Conservation (phyloP, 768 basidiomycete species). For the Scleroderma citrinum region DNA sequence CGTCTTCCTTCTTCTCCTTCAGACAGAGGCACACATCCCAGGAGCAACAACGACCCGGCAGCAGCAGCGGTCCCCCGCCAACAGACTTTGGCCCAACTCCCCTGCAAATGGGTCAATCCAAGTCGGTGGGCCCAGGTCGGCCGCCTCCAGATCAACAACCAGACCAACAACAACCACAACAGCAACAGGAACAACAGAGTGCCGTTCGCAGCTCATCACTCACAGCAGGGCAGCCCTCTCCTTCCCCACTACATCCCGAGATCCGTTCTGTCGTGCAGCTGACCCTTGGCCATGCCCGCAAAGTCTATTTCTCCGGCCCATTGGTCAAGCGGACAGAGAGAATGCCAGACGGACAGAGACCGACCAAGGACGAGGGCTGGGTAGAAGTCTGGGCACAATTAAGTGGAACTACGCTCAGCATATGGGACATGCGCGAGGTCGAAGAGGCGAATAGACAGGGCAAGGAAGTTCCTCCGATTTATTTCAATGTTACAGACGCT, state of each 20-base stretch:
- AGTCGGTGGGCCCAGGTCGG: conserved; percentile 24
- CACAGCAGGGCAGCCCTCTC: conserved; percentile 8
- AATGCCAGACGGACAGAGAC: conserved; percentile 67
- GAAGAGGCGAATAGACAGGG: conserved; percentile 78
- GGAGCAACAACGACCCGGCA: conserved; percentile 17
- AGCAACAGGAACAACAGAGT: conserved; percentile 16
- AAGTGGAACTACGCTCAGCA: conserved; percentile 80
- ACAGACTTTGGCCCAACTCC: conserved; percentile 19
- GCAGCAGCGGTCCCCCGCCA: conserved; percentile 4
- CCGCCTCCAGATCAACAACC: conserved; percentile 16
- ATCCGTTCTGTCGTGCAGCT: conserved; percentile 75
- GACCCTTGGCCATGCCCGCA: conserved; percentile 72
- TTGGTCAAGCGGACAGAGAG: conserved; percentile 72
- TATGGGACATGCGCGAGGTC: conserved; percentile 89
- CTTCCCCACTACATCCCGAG: conserved; percentile 65
- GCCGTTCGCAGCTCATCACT: conserved; percentile 16
- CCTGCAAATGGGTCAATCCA: conserved; percentile 28
- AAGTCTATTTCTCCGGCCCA: conserved; percentile 83
- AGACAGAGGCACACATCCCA: conserved; percentile 34
- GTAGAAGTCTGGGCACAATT: conserved; percentile 86
- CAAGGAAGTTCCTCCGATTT: conserved; percentile 78
- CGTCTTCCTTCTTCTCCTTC: conserved; percentile 66
- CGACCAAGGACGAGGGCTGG: conserved; percentile 74
- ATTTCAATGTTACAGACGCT: conserved; percentile 85
- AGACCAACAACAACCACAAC: too few relatives aligned